Evolutionary conservation across 208 protist genomes (phyloP), one percentile per base, ranked within the genome.

Genomic region (Crithidia sp.): DNA sequence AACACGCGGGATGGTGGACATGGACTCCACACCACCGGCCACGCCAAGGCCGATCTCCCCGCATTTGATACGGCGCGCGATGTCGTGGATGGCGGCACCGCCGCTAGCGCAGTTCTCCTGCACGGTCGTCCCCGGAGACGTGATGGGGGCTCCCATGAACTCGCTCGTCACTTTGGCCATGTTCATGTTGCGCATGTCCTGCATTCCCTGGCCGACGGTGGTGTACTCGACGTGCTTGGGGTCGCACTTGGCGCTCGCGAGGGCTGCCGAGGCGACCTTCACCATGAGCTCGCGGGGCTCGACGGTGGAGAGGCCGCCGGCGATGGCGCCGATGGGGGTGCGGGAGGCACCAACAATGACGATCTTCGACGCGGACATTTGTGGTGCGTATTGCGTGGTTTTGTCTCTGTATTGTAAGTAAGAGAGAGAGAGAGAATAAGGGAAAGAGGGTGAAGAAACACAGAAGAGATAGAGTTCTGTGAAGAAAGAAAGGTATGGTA

Each of bases 41-140:
- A 90, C n/a, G 39, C 85, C 88, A 19, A 90, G 77, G 44, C 78
- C 57, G 56, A 90, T 87, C 69, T 93, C 83, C 19, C 79, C 81
- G 13, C 76, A 67, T 16, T 81, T 7, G 50, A 93, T 78, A 37
- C 81, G 79, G 47, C 83, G 85, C 19, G 74, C 75, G 36, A 87
- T 78, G 73, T 86, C 85, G 79, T 93, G 85, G 52, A 88, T 87
- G 58, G 83, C 85, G 8, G 81, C 83, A 36, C 83, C 85, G 45
- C 88, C 83, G 17, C 79, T 87, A 17, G 85, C 81, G 60, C 85
- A 90, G 75, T 93, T 90, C 67, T 93, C 83, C 65, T 89, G 83
- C 60, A 90, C 39, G 12, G 83, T 86, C 41, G 88, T 90, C 10
- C 72, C 85, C 6, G 75, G 69, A 7, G 83, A 80, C n/a, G 77